Percentiles rank a stretch among this genome's conserved stretches.
phyloP scores from a whole-genome alignment of 75 land plant species.

The Sequoia sempervirens region DNA sequence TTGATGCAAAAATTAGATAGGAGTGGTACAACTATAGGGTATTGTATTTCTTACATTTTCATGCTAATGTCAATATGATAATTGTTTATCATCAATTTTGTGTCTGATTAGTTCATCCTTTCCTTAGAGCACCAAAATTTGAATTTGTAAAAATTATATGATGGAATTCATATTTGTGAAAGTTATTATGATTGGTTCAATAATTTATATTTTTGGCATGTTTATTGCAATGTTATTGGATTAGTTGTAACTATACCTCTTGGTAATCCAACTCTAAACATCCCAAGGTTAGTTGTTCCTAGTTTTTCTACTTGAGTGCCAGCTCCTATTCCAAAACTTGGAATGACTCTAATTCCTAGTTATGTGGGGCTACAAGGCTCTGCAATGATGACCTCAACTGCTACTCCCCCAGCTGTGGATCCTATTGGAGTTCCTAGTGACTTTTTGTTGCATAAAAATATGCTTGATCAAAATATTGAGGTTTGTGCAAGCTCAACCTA shows the following conservation, averaged over 20 bases:
- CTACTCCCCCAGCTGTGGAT: constrained; percentile 24
- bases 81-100: background rate
- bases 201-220: background rate
- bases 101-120: background rate
- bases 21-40: constrained; percentile 72
- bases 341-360: constrained; percentile 22
- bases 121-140: background rate
- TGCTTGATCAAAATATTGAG: constrained; percentile 53
- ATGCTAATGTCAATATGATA: background rate
- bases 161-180: background rate
- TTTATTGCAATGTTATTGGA: constrained; percentile 37
- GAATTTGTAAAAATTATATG: background rate
- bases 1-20: constrained; percentile 96
- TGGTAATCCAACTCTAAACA: background rate
- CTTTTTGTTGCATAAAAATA: constrained; percentile 41
- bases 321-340: constrained; percentile 27
- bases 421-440: constrained; percentile 70
- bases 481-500: constrained; percentile 11
- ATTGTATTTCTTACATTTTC: constrained; percentile 3
- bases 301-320: constrained; percentile 21
- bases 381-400: background rate
- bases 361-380: constrained; percentile 12
- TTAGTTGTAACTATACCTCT: constrained; percentile 28
- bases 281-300: constrained; percentile 16
- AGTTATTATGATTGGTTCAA: background rate